These are phyloP conservation scores for Aureobasidium sp. DNA, from an alignment of 2,329 filamentous ascomycete species.

Conservation along the genomic window DNA sequence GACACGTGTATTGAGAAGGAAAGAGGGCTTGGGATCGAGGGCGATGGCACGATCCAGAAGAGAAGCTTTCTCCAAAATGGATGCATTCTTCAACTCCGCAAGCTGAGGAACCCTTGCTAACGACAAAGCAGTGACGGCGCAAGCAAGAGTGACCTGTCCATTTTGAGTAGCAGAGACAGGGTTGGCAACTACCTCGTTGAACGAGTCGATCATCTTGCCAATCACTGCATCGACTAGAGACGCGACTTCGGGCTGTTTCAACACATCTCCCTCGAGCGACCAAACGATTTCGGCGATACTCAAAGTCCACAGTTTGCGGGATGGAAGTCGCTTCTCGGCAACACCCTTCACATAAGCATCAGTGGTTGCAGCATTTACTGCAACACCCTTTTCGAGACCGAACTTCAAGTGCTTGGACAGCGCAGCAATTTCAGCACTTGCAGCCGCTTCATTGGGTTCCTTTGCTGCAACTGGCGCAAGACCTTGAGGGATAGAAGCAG, in stretches of 20 bases:
- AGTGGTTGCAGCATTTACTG: slow-evolving; percentile 57
- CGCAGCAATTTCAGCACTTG: slow-evolving; percentile 65
- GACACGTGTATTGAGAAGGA: slow-evolving; percentile 73
- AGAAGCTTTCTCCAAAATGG: slow-evolving; percentile 53
- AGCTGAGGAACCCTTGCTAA: slow-evolving; percentile 46
- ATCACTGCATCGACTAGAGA: slow-evolving; percentile 43
- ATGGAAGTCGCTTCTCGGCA: slow-evolving; percentile 70
- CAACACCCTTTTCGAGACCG: slow-evolving; percentile 52
- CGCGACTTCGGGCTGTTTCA: slow-evolving; percentile 40
- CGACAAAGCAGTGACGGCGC: slow-evolving; percentile 60
- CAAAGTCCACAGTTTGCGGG: slow-evolving; percentile 73
- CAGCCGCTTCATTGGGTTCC: slow-evolving; percentile 79
- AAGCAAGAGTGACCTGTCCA: slow-evolving; percentile 72
- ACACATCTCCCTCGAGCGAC: slow-evolving; percentile 40
- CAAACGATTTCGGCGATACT: slow-evolving; percentile 64
- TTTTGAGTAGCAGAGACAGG: slow-evolving; percentile 71
- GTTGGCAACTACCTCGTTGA: slow-evolving; percentile 71
- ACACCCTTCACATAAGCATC: slow-evolving; percentile 75
- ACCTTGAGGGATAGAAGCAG: slow-evolving; percentile 57
- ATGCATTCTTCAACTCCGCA: slow-evolving; percentile 47
- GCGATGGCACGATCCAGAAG: slow-evolving; percentile 58
- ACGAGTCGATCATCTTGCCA: slow-evolving; percentile 57
- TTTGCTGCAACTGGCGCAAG: slow-evolving; percentile 65
- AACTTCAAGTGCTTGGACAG: slow-evolving; percentile 58
- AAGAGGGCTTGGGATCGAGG: slow-evolving; percentile 73